These are phyloP conservation scores for Chamaecyparis obtusa DNA, from an alignment of 75 land plant genomes.

Conservation along the genomic window DNA sequence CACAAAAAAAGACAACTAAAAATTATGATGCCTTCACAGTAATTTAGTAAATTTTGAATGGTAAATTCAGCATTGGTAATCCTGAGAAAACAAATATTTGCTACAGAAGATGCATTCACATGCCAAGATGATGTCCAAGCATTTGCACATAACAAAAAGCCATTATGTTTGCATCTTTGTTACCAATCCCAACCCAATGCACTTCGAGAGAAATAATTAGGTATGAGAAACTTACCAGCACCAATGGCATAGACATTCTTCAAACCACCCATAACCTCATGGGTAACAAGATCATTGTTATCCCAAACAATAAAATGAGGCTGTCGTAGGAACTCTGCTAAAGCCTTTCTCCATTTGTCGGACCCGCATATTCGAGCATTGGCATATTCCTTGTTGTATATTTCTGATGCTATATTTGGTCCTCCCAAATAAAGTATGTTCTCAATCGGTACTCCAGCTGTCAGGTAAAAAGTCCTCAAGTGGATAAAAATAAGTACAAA, in stretches of 20 bases:
- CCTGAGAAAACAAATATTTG: not conserved
- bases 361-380: constrained; percentile 58
- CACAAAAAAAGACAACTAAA: not conserved
- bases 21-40: not conserved
- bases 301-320: constrained; percentile 62
- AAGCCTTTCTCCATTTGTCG: constrained; percentile 49
- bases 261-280: constrained; percentile 61
- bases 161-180: not conserved
- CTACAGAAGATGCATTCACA: not conserved
- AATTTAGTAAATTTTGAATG: not conserved
- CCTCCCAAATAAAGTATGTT: constrained; percentile 48
- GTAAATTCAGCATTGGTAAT: not conserved
- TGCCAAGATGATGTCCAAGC: not conserved
- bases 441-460: constrained; percentile 46
- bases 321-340: constrained; percentile 48
- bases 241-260: constrained; percentile 63
- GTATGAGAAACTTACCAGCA: constrained; percentile 27
- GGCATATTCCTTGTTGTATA: constrained; percentile 54
- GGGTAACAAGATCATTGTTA: constrained; percentile 47
- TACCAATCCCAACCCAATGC: not conserved
- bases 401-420: constrained; percentile 58
- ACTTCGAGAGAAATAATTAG: not conserved
- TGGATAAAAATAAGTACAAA: not conserved
- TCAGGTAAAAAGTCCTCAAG: not conserved
- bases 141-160: not conserved